Evolutionary conservation across 257 asterid genomes (phyloP), one percentile per base, ranked within the genome.

Genomic region (Striga asiatica): DNA sequence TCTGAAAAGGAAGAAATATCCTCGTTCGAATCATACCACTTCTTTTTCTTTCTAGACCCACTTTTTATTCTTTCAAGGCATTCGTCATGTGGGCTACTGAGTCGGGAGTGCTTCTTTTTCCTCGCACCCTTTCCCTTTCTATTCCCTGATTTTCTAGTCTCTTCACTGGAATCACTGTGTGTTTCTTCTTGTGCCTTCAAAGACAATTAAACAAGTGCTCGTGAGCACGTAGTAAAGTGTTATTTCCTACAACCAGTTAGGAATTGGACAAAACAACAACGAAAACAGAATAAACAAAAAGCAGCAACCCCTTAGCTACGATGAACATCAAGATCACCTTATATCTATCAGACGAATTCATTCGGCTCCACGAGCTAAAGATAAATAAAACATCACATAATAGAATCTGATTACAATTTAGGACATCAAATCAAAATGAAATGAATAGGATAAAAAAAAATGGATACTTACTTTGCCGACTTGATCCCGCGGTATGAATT

Each of bases 1-100:
- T 74, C 82, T 17, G 89, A 75, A 71, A 6, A 19, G 3, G 84
- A 74, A 67, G 94, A 74, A 46, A 74, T 47, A 28, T 73, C 96
- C 54, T 85, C 95, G 37, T 84, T 82, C n/a, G 92, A 74, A 52
- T 75, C 81, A 67, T 86, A 82, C 98, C 96, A 84, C 61, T 87
- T 89, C 66, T 80, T 83, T 66, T 86, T 84, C 85, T 72, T 79
- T 58, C 76, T 74, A 12, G 89, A 80, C 54, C 74, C 65, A 12
- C 68, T 68, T 66, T 75, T 78, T 58, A 87, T 77, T 72, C 61
- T 80, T 51, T 72, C 92, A 39, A 76, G 71, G 62, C 62, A 69
- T 48, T 77, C 94, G 22, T 81, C 94, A 7, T 80, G 94, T 10
- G 94, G 80, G 48, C 89, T 82, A 70, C 74, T 68, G 66, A 69